Percentiles rank a stretch among this genome's conserved stretches.
These are phyloP conservation scores for Candida peoriensis DNA, from an alignment of 805 yeast species.

Conservation along the genomic window DNA sequence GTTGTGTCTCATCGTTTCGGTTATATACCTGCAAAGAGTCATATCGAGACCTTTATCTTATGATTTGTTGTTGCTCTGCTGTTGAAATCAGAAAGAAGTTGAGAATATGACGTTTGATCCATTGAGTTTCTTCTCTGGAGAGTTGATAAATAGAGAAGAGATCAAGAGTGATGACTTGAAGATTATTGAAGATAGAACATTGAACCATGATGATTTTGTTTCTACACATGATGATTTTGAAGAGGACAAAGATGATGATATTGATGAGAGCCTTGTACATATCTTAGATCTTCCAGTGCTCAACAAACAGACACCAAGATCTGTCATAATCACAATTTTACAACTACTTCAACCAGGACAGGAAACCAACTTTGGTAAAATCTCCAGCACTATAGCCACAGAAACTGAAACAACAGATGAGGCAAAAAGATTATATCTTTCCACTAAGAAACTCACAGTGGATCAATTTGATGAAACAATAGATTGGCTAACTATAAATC, in stretches of 20 bases:
- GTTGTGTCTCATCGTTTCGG: no score
- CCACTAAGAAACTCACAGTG: constrained; percentile 27
- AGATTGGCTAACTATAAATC: constrained; percentile 39
- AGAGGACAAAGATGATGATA: constrained; percentile 11
- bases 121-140: no score
- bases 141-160: no score
- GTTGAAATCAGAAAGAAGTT: no score
- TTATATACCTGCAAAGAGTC: no score
- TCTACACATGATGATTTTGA: background rate
- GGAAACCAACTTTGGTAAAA: constrained; percentile 44
- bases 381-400: constrained; percentile 1
- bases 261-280: constrained; percentile 36
- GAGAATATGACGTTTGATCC: no score
- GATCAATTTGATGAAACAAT: constrained; percentile 25
- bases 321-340: constrained; percentile 40
- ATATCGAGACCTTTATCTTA: no score
- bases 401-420: constrained; percentile 23
- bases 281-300: constrained; percentile 55
- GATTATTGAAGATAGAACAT: background rate
- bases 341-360: constrained; percentile 43
- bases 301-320: constrained; percentile 40
- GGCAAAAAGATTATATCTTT: no score
- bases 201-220: background rate
- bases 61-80: no score
- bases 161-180: background rate